A percentile compares a stretch with the other conserved stretches of the same genome.
phyloP scores from a whole-genome alignment of 768 basidiomycete species.

The Coprinellus micaceus region DNA sequence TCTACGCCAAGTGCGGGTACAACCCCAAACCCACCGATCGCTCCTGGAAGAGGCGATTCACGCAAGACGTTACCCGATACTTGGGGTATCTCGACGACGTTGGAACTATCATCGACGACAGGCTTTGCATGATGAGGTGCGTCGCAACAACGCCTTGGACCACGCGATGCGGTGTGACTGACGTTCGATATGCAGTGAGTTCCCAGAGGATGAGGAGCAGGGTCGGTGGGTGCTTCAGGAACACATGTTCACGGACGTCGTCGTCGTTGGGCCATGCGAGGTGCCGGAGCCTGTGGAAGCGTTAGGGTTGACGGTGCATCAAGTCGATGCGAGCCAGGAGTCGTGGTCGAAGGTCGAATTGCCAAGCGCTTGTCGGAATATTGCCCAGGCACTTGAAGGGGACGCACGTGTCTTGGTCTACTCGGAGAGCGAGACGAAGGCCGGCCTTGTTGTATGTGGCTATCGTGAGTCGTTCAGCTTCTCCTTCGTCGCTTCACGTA shows the following conservation, averaged over 20 bases:
- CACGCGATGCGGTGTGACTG: no score
- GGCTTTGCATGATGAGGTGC: slow-evolving; percentile 51
- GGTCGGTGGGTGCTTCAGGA: slow-evolving; percentile 49
- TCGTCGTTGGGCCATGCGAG: slow-evolving; percentile 54
- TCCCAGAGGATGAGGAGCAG: slow-evolving; percentile 50
- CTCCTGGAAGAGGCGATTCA: slow-evolving; percentile 55
- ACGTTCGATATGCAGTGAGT: slow-evolving; percentile 54
- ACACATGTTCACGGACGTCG: slow-evolving; percentile 48
- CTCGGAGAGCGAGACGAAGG: slow-evolving; percentile 49
- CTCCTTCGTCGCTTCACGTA: neutral
- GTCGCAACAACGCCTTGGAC: slow-evolving; percentile 6
- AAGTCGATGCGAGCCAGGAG: slow-evolving; percentile 31
- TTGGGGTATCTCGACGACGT: slow-evolving; percentile 51
- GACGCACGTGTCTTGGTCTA: slow-evolving; percentile 52
- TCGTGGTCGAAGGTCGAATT: neutral
- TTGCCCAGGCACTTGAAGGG: slow-evolving; percentile 36
- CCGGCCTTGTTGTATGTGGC: slow-evolving; percentile 50
- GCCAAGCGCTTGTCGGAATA: slow-evolving; percentile 1
- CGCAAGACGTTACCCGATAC: slow-evolving; percentile 50
- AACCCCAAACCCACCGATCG: slow-evolving; percentile 39
- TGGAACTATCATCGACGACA: slow-evolving; percentile 45
- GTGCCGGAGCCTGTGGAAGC: slow-evolving; percentile 24
- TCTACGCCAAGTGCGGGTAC: slow-evolving; percentile 50
- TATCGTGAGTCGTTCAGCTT: slow-evolving; percentile 40
- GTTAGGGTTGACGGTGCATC: slow-evolving; percentile 19